phyloP scores from a whole-genome alignment of 208 protist genomes.

The Crithidia brevicula region DNA sequence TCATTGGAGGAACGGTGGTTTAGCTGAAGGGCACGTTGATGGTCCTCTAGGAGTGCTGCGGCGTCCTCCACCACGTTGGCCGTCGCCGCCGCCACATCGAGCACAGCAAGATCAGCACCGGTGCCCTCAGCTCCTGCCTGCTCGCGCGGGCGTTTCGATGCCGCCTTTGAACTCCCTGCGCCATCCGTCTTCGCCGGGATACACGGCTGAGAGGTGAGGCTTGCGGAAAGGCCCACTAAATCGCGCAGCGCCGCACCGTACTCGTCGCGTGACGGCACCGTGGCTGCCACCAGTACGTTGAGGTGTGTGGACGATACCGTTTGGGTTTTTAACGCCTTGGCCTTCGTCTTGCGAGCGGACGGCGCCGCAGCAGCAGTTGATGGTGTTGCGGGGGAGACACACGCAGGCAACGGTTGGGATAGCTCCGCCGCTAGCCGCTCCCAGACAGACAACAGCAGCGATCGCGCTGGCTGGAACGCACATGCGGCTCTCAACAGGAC shows the following conservation, averaged over 20 bases:
- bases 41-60: conserved; percentile 9
- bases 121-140: too few species aligned
- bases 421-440: conserved; percentile 33
- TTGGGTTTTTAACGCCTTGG: too few species aligned
- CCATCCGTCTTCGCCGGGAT: too few species aligned
- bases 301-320: too few species aligned
- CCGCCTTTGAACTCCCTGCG: too few species aligned
- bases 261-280: conserved; percentile 24
- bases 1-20: too few species aligned
- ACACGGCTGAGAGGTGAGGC: background rate
- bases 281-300: background rate
- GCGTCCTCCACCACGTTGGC: conserved; percentile 29
- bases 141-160: too few species aligned
- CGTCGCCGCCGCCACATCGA: conserved; percentile 14
- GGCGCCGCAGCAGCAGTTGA: too few species aligned
- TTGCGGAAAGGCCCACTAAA: background rate
- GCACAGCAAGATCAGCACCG: background rate
- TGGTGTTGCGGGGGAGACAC: too few species aligned
- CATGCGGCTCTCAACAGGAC: conserved; percentile 14
- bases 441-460: conserved; percentile 42
- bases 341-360: too few species aligned
- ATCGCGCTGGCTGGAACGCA: conserved; percentile 25
- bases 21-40: conserved; percentile 5
- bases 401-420: conserved; percentile 8
- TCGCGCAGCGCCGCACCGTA: conserved; percentile 23